Base-by-base conservation (phyloP, 148 eudicot genomes). In the Gaultheria prostrata region DNA sequence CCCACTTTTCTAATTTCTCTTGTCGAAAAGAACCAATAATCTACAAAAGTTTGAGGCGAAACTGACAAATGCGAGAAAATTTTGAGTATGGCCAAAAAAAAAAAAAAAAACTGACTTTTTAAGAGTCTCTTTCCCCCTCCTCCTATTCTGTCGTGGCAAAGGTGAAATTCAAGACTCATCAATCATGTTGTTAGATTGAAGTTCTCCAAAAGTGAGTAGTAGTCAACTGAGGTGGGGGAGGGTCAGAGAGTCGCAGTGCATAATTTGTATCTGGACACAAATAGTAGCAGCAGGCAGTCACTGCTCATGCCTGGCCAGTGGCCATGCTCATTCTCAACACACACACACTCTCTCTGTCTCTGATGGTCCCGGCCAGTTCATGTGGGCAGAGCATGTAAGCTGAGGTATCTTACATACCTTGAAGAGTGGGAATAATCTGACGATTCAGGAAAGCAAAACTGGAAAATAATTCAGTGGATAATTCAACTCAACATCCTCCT, bases 391-490 rank as follows among this genome's bases (percentile, higher is more conserved):
- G 76, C 76, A 20, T 72, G 76, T 72, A 72, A 72, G 12, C 46
- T 72, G 76, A 12, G 49, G 26, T 26, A 72, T 72, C 20, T 33
- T 72, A 18, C 76, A 35, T 39, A 72, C 76, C 76, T 72, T 18
- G 76, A 72, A 26, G 76, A 72, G 17, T 72, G 76, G 76, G 49
- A 39, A 72, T 72, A 72, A 72, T 35, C 76, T 72, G 76, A 35
- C 76, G 12, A 72, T 45, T 72, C 76, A 39, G 48, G 67, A 5
- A 35, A 35, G 39, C 4, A 35, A 72, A 72, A 65, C 49, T 72
- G 13, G 35, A 71, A 71, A 35, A 35, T 35, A 67, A 59, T 65
- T 65, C 71, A 26, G 14, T 26, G 33, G 28, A 65, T 3, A 65
- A 21, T 26, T n/a, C 71, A 65, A 8, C 33, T 3, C 32, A 26